A percentile compares a stretch with the other conserved stretches of the same genome.
Conservation (phyloP, 345 rosid species). For the Dipteronia sinensis region DNA sequence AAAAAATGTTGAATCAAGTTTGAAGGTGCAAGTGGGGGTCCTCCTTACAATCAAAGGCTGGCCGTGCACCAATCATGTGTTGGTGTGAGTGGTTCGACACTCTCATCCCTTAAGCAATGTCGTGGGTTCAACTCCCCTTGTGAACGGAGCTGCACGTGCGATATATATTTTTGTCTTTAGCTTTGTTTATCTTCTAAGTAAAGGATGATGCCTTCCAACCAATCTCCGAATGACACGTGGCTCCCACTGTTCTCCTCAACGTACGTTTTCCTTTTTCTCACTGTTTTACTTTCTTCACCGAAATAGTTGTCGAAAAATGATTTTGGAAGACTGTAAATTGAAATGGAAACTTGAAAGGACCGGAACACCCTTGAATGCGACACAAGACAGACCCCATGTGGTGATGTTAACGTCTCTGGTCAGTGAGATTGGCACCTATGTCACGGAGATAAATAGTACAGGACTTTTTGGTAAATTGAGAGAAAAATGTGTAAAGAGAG, state of each 20-base stretch:
- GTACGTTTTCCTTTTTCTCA: conserved; percentile 31
- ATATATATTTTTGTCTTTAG: conserved; percentile 31
- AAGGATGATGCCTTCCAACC: conserved; percentile 46
- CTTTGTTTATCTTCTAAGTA: conserved; percentile 89
- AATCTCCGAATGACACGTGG: conserved; percentile 44
- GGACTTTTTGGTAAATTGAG: conserved; percentile 1
- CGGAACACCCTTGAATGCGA: conserved; percentile 20
- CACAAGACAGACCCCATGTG: not conserved
- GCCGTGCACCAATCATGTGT: too few relatives aligned
- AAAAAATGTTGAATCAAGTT: not conserved
- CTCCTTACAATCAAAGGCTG: conserved; percentile 25
- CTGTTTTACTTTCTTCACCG: conserved; percentile 43
- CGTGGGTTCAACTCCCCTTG: too few relatives aligned
- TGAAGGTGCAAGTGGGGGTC: conserved; percentile 25
- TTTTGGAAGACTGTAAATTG: conserved; percentile 23
- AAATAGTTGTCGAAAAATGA: conserved; percentile 53
- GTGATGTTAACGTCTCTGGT: not conserved
- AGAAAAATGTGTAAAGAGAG: not conserved
- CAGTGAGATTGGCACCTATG: not conserved
- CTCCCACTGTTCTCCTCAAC: conserved; percentile 13
- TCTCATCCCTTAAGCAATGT: too few relatives aligned
- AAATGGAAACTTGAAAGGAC: conserved; percentile 7
- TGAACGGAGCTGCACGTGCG: too few relatives aligned
- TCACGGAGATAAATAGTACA: not conserved
- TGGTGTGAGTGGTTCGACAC: too few relatives aligned